A percentile compares a stretch with the other conserved stretches of the same genome.
Conservation (phyloP, 768 basidiomycete species). For the Obba rivulosa region DNA sequence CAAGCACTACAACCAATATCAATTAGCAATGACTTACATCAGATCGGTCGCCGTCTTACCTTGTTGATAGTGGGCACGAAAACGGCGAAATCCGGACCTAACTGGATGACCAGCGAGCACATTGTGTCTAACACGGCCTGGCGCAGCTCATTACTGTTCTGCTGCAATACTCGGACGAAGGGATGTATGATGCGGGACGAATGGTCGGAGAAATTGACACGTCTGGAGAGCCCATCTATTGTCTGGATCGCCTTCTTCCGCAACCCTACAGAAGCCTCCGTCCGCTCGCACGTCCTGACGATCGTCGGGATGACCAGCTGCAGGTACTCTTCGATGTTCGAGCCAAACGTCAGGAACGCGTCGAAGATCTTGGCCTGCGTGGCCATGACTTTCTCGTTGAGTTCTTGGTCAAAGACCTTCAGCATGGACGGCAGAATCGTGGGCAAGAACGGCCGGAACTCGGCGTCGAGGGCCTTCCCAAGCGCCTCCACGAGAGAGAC, state of each 20-base stretch:
- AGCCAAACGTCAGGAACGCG: conserved; percentile 91
- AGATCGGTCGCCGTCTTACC: conserved; percentile 35
- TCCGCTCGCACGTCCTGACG: conserved; percentile 82
- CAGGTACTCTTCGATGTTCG: conserved; percentile 95
- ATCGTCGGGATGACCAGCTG: conserved; percentile 96
- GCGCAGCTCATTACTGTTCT: conserved; percentile 71
- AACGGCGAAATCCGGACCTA: conserved; percentile 95
- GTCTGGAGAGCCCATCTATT: conserved; percentile 82
- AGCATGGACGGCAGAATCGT: conserved; percentile 85
- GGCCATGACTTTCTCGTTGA: conserved; percentile 68
- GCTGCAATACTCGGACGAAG: conserved; percentile 78
- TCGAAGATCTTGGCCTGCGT: conserved; percentile 91
- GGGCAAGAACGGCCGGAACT: conserved; percentile 95
- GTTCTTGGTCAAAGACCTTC: conserved; percentile 86
- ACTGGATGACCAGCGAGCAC: conserved; percentile 86
- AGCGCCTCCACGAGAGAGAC: conserved; percentile 90
- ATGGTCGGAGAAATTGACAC: conserved; percentile 97
- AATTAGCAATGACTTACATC: neutral
- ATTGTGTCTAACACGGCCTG: conserved; percentile 89
- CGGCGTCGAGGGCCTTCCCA: conserved; percentile 90
- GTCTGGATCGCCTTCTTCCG: conserved; percentile 89
- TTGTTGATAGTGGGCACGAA: conserved; percentile 98
- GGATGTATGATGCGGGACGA: conserved; percentile 97
- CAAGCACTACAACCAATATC: conserved; percentile 49
- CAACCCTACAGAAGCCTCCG: conserved; percentile 65